Evolutionary conservation across 1,284 basidiomycete genomes (phyloP), one percentile per base, ranked within the genome.

Genomic region (Papiliotrema laurentii): DNA sequence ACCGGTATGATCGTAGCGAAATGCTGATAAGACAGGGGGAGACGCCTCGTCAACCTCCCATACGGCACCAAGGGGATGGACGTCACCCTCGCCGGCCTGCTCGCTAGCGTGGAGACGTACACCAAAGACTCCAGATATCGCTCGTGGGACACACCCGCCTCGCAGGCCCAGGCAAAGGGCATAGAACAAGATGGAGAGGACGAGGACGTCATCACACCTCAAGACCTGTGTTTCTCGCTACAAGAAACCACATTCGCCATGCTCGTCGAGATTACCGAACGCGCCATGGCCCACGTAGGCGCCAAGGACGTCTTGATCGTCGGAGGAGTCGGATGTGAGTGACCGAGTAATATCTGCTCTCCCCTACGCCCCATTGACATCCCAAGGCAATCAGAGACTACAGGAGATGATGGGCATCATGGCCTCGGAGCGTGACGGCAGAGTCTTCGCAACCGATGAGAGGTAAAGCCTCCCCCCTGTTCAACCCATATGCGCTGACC

Each of bases 61-160:
- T 99, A 98, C 70, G 81, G 93, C 0, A 99, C 94, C 0, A 99
- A 99, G 72, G 96, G 96, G 18, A 99, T 99, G 96, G 96, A 99
- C 69, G 78, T 98, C 54, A 89, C 90, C 56, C 79, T 99, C 46
- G 94, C 92, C 4, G 96, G 96, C 1, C 87, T 99, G 49, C 77
- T 98, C 35, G 87, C 88, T 9, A 84, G 89, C 3, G 82, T 84
- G 5, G 96, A 97, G 75, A 84, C 86, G 0, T 94, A 92, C 64
- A 97, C 89, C 1, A 62, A 73, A 45, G 88, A 92, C 71, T 86
- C 85, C 68, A 80, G 83, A 24, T 90, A 84, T 70, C 78, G 83
- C 22, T 45, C 60, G 13, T 71, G 64, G 64, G 54, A 60, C 16
- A 43, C 42, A 18, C 18, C 46, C 3, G 36, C 34, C 13, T 45